phyloP scores from a whole-genome alignment of 164 flowering plant species.

The Liquidambar formosana region DNA sequence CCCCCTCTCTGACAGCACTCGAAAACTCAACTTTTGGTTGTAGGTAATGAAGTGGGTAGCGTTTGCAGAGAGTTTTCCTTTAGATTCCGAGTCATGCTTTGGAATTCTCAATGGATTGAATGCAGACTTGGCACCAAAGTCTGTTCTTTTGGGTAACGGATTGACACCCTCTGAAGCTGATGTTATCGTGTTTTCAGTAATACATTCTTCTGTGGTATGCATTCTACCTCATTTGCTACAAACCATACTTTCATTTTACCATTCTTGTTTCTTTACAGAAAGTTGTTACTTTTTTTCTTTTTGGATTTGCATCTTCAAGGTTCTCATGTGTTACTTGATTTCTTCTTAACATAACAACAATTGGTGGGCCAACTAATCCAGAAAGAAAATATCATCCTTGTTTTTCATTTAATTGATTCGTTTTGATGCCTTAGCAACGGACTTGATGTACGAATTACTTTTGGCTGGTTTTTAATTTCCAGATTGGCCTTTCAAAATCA shows the following conservation, averaged over 20 bases:
- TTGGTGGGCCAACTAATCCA: background rate
- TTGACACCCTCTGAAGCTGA: conserved; percentile 72
- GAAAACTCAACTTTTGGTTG: conserved; percentile 12
- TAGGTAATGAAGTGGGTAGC: conserved; percentile 74
- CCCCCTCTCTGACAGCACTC: no score
- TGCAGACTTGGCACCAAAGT: conserved; percentile 50
- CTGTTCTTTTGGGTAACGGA: conserved; percentile 79
- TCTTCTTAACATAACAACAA: background rate
- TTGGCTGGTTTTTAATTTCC: conserved; percentile 16
- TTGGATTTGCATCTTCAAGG: background rate
- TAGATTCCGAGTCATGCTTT: conserved; percentile 35
- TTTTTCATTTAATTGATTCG: background rate
- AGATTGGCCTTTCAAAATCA: conserved; percentile 58
- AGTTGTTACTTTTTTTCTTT: background rate
- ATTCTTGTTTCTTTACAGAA: background rate
- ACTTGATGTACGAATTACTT: conserved; percentile 8
- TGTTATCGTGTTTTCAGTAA: conserved; percentile 54
- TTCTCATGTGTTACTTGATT: background rate
- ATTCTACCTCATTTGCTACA: background rate
- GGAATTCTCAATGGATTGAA: conserved; percentile 47
- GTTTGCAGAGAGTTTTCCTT: conserved; percentile 59
- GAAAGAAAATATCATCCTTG: background rate
- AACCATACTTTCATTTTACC: background rate
- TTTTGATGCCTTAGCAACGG: background rate
- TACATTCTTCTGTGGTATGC: conserved; percentile 74